phyloP scores from a whole-genome alignment of 1,284 basidiomycete genomes.

The Leccinum solheimii region DNA sequence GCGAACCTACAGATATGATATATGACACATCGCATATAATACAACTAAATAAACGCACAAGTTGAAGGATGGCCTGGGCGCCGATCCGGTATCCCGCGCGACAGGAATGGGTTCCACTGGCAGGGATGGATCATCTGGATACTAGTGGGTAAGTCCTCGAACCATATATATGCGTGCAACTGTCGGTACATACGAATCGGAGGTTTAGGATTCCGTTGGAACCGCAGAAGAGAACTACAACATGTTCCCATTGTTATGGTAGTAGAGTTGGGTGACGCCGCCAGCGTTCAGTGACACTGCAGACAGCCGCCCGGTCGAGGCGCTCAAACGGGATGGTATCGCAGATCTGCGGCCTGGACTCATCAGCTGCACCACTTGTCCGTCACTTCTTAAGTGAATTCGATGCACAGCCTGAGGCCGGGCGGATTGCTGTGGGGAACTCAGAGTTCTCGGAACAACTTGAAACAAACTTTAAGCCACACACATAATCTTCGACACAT shows the following conservation, averaged over 20 bases:
- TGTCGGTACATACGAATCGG: background rate
- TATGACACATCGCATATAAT: background rate
- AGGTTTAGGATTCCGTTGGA: background rate
- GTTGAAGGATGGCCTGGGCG: background rate
- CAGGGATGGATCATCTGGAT: background rate
- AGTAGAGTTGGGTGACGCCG: background rate
- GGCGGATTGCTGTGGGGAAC: background rate
- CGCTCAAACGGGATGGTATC: background rate
- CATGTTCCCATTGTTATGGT: background rate
- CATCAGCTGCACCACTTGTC: background rate
- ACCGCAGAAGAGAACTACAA: background rate
- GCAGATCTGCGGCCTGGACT: background rate
- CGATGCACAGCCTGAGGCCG: background rate
- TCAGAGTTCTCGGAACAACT: too few species aligned
- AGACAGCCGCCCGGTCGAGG: background rate
- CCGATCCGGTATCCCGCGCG: background rate
- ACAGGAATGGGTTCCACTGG: too few species aligned
- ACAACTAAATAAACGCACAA: background rate
- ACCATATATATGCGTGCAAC: background rate
- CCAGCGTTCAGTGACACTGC: background rate
- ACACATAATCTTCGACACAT: background rate
- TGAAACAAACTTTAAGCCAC: background rate
- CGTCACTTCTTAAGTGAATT: background rate
- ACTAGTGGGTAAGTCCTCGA: background rate
- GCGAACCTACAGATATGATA: conserved; percentile 43